phyloP scores from a whole-genome alignment of 1,284 basidiomycete species.

The Tilletia setariae region DNA sequence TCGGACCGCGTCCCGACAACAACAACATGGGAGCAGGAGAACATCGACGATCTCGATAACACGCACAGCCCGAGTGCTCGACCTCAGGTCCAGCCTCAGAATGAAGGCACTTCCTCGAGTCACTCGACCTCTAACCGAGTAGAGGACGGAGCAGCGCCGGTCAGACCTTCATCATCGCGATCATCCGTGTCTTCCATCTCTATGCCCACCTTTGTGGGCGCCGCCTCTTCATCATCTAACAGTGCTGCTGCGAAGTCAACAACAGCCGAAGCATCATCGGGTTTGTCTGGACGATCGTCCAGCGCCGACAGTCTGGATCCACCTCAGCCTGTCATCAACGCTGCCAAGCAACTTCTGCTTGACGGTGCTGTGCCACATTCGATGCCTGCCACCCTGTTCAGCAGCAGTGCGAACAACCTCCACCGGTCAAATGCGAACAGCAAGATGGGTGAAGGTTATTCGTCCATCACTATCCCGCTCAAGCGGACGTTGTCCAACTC shows the following conservation, averaged over 20 bases:
- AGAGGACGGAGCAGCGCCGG: too few species aligned
- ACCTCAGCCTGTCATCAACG: background rate
- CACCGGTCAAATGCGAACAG: background rate
- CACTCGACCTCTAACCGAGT: background rate
- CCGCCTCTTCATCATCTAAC: background rate
- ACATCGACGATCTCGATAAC: background rate
- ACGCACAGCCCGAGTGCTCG: too few species aligned
- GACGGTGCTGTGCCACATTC: background rate
- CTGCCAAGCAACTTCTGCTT: constrained; percentile 10
- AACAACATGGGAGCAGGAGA: background rate
- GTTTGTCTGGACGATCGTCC: too few species aligned
- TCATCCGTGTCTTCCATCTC: background rate
- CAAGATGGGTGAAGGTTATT: background rate
- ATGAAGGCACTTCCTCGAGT: background rate
- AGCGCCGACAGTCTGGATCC: too few species aligned
- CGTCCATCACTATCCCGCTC: constrained; percentile 7
- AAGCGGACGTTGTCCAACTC: constrained; percentile 18
- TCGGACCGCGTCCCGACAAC: constrained; percentile 12
- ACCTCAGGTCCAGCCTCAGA: too few species aligned
- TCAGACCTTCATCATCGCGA: too few species aligned
- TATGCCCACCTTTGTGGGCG: background rate
- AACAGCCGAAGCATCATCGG: too few species aligned
- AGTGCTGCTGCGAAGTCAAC: too few species aligned
- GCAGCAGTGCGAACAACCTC: background rate
- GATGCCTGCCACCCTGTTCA: background rate